Evolutionary conservation across 2,329 filamentous ascomycete genomes (phyloP), one percentile per base, ranked within the genome.

Genomic region (Thermomyces lanuginosus): DNA sequence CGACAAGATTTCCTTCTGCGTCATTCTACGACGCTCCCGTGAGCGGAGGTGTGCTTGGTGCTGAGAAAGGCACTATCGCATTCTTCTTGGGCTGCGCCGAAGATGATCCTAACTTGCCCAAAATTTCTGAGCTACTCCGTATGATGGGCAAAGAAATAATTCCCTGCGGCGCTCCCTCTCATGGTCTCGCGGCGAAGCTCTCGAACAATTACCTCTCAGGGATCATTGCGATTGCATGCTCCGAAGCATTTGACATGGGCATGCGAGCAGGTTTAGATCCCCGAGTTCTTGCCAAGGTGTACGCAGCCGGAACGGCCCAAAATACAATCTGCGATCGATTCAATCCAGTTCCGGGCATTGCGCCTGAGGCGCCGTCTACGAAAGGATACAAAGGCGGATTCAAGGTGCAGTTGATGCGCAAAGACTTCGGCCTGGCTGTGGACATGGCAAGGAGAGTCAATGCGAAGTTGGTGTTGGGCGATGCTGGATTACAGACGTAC

Each of bases 161-260:
- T 26, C 52, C 64, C 4, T 72, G 68, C 36, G 68, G 68, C 3
- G 64, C 59, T 0, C 58, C 64, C 0, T 62, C 61, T 0, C 52
- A 70, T 0, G 67, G 69, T 0, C 56, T 73, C 3, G 61, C 64
- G 0, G 66, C 68, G 0, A 73, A 72, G 44, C 47, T 72, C 4
- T 67, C 60, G 29, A 73, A 73, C 40, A 73, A 73, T 38, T 73
- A 73, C 42, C 56, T 64, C 25, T 68, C 61, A 0, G 66, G 64
- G 1, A 49, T 70, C 12, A 71, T 72, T 31, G 61, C 66, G 4
- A 67, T 73, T 28, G 67, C 66, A 0, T 59, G 55, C 22, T 57
- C 63, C 1, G 69, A 73, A 42, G 65, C 66, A 1, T 63, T 72
- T 53, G 62, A 70, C 32, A 66, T 73, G 44, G 67, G 66, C 1